Percentiles rank a stretch among this genome's conserved stretches.
Conservation (phyloP, 2,329 filamentous ascomycete genomes). For the Alternaria brassicicola region DNA sequence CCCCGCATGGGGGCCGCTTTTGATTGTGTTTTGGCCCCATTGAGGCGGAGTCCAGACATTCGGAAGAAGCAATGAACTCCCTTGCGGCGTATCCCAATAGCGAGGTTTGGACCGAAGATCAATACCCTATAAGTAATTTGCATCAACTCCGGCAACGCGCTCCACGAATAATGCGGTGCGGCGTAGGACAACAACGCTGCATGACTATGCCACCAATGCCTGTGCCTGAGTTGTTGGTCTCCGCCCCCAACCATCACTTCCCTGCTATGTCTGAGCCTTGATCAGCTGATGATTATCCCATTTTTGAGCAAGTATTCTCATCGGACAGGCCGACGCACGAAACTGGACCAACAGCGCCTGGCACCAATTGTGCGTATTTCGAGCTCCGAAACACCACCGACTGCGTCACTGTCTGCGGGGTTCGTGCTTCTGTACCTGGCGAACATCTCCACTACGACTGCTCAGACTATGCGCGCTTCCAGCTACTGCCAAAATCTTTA, state of each 20-base stretch:
- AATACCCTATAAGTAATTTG: neutral
- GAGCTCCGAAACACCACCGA: neutral
- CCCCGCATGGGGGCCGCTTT: neutral
- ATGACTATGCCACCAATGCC: neutral
- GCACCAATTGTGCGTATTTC: neutral
- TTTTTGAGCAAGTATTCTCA: neutral
- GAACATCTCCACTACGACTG: neutral
- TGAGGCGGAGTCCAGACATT: conserved; percentile 1
- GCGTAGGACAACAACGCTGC: neutral
- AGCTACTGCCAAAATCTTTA: neutral
- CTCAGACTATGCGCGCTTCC: neutral
- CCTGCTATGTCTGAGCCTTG: neutral
- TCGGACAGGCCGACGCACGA: neutral
- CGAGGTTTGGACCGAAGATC: neutral
- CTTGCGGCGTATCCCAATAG: conserved; percentile 11
- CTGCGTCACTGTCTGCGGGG: neutral
- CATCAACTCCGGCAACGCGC: neutral
- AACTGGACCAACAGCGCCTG: neutral
- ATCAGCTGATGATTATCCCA: neutral
- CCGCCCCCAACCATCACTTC: neutral
- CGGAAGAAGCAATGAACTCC: neutral
- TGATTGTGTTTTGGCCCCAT: conserved; percentile 8
- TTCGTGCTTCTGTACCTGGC: neutral
- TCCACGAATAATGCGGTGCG: neutral
- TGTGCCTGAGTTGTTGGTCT: neutral